Evolutionary conservation across 2,329 filamentous ascomycete genomes (phyloP), one percentile per base, ranked within the genome.

Genomic region (Ophiostoma sp.): DNA sequence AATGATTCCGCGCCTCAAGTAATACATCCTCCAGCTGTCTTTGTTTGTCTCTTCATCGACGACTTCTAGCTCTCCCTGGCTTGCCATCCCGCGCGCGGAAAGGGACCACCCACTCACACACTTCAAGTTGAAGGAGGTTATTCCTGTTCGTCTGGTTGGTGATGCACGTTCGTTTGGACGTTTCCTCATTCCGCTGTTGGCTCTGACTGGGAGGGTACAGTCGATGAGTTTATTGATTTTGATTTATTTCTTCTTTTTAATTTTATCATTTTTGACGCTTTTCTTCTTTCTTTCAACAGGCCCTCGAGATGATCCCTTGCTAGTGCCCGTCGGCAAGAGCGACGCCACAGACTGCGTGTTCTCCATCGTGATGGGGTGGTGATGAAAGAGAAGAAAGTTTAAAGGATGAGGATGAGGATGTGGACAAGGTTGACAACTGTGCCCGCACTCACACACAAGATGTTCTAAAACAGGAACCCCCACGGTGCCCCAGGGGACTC

Each of bases 291-390:
- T 19, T 48, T 31, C 8, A 9, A 36, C n/a, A 31, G 57, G 22
- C 3, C 22, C 22, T 57, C 17, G 2, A 7, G 28, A 36, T 22
- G 42, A 2, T 61, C 15, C 52, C 11, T 12, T 39, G 39, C 25
- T 71, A 36, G 69, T 25, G 69, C 45, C 57, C 69, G 69, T 45
- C 69, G 69, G 69, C 57, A 50, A 61, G 36, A 71, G 69, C 69
- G 69, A 71, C 69, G 69, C 57, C 69, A 52, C 69, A 33, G 15
- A 17, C 5, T 64, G 17, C 31, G 22, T 11, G 64, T 15, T 69
- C 45, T 69, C 66, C 45, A 52, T 69, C 66, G 19, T 17, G 45
- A 52, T 15, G 28, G 19, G 45, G 28, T 22, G 25, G 45, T 25
- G 66, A 33, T 12, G 66, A 55, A 55, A 9, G 25, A 25, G 12